Conservation (phyloP, 371 early-diverging fungal species). For the Mortierella sp. region DNA sequence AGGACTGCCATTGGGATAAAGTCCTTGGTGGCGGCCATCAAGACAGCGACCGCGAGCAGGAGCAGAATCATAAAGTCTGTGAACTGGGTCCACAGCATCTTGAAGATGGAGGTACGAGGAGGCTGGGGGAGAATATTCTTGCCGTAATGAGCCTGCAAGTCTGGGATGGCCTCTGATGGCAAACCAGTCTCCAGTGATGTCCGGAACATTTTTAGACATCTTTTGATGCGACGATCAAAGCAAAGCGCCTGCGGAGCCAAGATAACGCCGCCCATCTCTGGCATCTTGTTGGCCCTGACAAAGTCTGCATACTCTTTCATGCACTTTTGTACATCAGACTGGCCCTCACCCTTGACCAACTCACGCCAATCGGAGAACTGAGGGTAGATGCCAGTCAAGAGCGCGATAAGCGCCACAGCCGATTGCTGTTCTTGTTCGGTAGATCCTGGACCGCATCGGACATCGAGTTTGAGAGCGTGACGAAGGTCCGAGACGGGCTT, state of each 20-base stretch:
- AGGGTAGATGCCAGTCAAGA: slow-evolving; percentile 68
- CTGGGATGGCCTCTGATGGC: slow-evolving; percentile 59
- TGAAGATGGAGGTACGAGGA: slow-evolving; percentile 77
- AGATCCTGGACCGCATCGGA: slow-evolving; percentile 81
- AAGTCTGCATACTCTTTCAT: slow-evolving; percentile 59
- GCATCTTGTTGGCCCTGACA: slow-evolving; percentile 60
- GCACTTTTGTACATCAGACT: slow-evolving; percentile 77
- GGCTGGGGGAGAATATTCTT: slow-evolving; percentile 82
- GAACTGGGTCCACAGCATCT: slow-evolving; percentile 85
- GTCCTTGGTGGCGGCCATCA: slow-evolving; percentile 80
- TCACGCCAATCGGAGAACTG: slow-evolving; percentile 92
- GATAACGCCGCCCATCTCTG: slow-evolving; percentile 57
- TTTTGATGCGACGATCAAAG: slow-evolving; percentile 85
- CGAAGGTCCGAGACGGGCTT: slow-evolving; percentile 82
- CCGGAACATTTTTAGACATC: slow-evolving; percentile 84
- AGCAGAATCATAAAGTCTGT: slow-evolving; percentile 93
- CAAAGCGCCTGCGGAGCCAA: slow-evolving; percentile 82
- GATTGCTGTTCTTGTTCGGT: slow-evolving; percentile 75
- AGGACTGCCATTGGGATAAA: slow-evolving; percentile 76
- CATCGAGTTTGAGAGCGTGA: slow-evolving; percentile 82
- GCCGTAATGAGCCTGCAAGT: slow-evolving; percentile 83
- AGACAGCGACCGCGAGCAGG: slow-evolving; percentile 78
- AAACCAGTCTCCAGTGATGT: slow-evolving; percentile 80
- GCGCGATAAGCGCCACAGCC: slow-evolving; percentile 78
- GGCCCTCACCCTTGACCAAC: slow-evolving; percentile 81